A percentile compares a stretch with the other conserved stretches of the same genome.
Conservation (phyloP, 2,329 filamentous ascomycete genomes). For the Colletotrichum sp. region DNA sequence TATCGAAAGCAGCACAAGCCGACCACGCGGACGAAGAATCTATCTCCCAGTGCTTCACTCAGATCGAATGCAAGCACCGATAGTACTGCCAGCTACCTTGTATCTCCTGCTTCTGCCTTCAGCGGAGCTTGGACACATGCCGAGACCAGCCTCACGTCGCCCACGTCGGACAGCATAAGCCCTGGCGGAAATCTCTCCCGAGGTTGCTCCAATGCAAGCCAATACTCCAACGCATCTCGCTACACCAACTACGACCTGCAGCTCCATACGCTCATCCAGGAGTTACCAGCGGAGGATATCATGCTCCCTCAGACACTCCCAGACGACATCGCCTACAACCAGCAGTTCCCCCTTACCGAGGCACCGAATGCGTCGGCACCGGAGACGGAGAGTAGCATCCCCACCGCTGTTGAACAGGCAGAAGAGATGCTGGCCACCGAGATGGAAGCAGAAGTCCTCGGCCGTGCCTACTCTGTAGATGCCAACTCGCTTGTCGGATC, state of each 20-base stretch:
- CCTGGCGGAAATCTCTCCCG: constrained; percentile 33
- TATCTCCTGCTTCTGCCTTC: constrained; percentile 54
- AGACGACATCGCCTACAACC: constrained; percentile 34
- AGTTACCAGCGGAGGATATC: constrained; percentile 49
- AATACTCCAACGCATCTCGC: constrained; percentile 26
- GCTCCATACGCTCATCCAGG: constrained; percentile 37
- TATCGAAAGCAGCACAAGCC: constrained; percentile 29
- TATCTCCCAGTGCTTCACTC: constrained; percentile 54
- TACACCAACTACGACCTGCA: constrained; percentile 21
- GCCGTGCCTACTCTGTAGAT: constrained; percentile 31
- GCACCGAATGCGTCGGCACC: constrained; percentile 35
- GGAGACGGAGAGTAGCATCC: constrained; percentile 39
- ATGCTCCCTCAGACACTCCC: constrained; percentile 30
- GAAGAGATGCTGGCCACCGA: background rate
- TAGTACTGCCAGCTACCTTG: constrained; percentile 42
- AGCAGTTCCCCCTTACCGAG: constrained; percentile 40
- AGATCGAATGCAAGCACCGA: constrained; percentile 47
- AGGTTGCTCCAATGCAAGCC: constrained; percentile 25
- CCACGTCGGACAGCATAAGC: constrained; percentile 43
- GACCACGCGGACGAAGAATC: constrained; percentile 41
- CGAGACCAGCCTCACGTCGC: constrained; percentile 51
- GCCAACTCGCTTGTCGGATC: constrained; percentile 44
- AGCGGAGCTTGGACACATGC: constrained; percentile 45
- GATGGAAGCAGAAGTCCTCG: background rate
- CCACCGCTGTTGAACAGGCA: constrained; percentile 34